phyloP scores from a whole-genome alignment of 2,329 filamentous ascomycete genomes.

The Xylariaceae sp. region DNA sequence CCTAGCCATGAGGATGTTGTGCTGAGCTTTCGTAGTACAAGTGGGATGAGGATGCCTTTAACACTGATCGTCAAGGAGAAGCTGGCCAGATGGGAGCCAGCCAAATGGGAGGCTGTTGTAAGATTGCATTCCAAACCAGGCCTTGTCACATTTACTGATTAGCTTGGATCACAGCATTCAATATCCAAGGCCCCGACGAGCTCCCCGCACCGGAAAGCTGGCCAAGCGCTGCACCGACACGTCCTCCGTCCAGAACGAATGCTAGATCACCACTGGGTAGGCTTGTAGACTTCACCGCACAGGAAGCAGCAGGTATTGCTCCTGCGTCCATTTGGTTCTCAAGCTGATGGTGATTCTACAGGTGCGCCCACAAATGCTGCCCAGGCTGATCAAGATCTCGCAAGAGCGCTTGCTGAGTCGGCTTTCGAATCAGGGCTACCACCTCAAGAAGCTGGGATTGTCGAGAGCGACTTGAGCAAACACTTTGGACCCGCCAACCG shows the following conservation, averaged over 20 bases:
- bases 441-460: conserved; percentile 49
- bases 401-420: conserved; percentile 53
- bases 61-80: conserved; percentile 48
- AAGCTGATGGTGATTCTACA: conserved; percentile 26
- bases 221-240: conserved; percentile 46
- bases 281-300: conserved; percentile 43
- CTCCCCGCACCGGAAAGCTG: conserved; percentile 34
- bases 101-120: no score
- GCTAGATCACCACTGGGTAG: conserved; percentile 53
- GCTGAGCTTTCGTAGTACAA: conserved; percentile 33
- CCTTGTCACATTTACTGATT: background rate
- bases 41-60: conserved; percentile 54
- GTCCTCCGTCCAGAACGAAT: conserved; percentile 58
- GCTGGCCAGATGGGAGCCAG: conserved; percentile 38
- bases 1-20: no score
- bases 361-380: conserved; percentile 33
- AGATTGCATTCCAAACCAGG: conserved; percentile 12
- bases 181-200: conserved; percentile 50
- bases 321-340: conserved; percentile 8
- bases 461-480: conserved; percentile 32
- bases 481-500: conserved; percentile 59
- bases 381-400: conserved; percentile 52
- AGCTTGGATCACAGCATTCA: conserved; percentile 41
- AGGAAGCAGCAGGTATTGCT: conserved; percentile 37
- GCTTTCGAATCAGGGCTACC: conserved; percentile 46